Evolutionary conservation across 129 eudicot species (phyloP), one percentile per base, ranked within the genome.

Genomic region (Apium graveolens): DNA sequence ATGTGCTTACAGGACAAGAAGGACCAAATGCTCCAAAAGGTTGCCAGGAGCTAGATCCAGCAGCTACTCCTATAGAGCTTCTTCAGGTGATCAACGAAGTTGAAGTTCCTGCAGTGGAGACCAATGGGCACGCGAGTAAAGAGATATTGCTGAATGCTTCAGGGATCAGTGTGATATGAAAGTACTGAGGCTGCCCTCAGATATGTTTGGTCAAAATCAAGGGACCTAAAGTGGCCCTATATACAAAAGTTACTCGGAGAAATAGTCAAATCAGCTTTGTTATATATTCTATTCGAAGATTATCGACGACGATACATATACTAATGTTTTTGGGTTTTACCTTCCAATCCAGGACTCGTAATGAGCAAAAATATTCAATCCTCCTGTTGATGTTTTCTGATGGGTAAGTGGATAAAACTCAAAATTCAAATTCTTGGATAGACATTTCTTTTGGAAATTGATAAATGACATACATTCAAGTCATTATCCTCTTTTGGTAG

Each of bases 21-120:
- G 91, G 80, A 24, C 84, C 71, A 57, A 90, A 91, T 87, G 85
- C 88, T 83, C 96, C 96, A 1, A 83, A 91, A 83, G 94, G 92
- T 73, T 91, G 87, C 85, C 83, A 82, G 75, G 98, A 95, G 86
- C 89, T 95, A 42, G 98, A 95, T 80, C 97, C 98, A 10, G 98
- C 98, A 44, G 94, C 98, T 17, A 95, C 97, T 0, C 97, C 98
- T 17, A 55, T 83, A 73, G 98, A 91, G 43, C 94, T 95, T 78
- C 96, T 94, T 74, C 87, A 91, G 78, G 88, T 79, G 20, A 35
- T 31, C 38, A 71, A 76, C 42, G 80, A 75, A 76, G 83, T 32
- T 26, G 88, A 73, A 80, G 79, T n/a, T 48, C 78, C 71, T 49
- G 62, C 43, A 18, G 45, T 60, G 45, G 84, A 82, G 73, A 84